These are phyloP conservation scores for Tephrocybe sp. DNA, from an alignment of 768 basidiomycete species.

Conservation along the genomic window DNA sequence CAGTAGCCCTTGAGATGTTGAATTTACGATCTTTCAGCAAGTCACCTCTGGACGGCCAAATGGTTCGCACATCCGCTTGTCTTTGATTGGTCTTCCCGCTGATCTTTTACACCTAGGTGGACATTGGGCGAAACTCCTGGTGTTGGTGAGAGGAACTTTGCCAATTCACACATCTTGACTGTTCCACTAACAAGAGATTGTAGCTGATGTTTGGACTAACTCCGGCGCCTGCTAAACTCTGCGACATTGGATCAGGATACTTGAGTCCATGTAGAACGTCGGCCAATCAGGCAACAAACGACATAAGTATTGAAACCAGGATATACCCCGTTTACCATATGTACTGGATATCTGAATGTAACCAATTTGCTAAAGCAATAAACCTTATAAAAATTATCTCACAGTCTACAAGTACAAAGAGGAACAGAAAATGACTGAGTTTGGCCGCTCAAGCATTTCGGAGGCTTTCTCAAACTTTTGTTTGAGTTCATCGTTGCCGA, in stretches of 20 bases:
- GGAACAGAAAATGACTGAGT: constrained; percentile 91
- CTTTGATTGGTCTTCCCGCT: background rate
- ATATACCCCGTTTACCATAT: background rate
- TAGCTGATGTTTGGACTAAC: constrained; percentile 57
- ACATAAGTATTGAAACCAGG: background rate
- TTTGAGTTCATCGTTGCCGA: constrained; percentile 91
- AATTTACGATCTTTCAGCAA: constrained; percentile 26
- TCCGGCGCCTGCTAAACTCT: constrained; percentile 40
- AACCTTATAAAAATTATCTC: too few species aligned
- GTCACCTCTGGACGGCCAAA: constrained; percentile 56
- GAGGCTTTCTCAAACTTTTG: constrained; percentile 91
- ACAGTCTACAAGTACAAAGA: constrained; percentile 67
- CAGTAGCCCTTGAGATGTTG: background rate
- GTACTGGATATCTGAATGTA: background rate
- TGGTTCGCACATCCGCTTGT: constrained; percentile 30
- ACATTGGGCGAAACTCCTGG: constrained; percentile 57
- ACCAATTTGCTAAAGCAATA: too few species aligned
- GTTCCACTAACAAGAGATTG: background rate
- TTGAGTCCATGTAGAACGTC: too few species aligned
- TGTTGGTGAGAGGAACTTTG: constrained; percentile 34
- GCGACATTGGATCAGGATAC: background rate
- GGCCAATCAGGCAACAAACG: constrained; percentile 9
- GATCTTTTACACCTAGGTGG: constrained; percentile 33
- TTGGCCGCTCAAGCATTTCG: constrained; percentile 91
- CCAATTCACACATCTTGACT: constrained; percentile 2